A percentile compares a stretch with the other conserved stretches of the same genome.
phyloP scores from a whole-genome alignment of 129 eudicot species.

The Saposhnikovia divaricata region DNA sequence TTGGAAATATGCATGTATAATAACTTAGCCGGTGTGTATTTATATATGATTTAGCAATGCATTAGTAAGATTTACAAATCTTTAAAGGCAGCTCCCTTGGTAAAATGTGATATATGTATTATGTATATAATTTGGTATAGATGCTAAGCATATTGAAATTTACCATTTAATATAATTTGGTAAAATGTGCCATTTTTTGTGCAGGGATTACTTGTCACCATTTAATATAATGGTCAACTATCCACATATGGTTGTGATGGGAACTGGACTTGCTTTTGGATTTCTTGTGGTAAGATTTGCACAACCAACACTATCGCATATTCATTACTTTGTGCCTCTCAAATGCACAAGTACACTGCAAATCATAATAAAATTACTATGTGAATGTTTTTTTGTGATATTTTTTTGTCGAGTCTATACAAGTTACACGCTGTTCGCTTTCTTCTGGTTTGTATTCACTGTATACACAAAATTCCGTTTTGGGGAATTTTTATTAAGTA shows the following conservation, averaged over 20 bases:
- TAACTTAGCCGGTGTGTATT: not conserved
- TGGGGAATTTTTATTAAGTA: not conserved
- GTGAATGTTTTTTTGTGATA: not conserved
- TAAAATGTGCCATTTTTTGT: constrained; percentile 1
- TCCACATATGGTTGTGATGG: constrained; percentile 74
- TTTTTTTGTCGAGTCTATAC: not conserved
- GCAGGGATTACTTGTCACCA: constrained; percentile 88
- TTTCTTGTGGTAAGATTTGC: constrained; percentile 77
- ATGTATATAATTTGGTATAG: not conserved
- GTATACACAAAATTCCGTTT: not conserved
- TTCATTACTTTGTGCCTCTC: not conserved
- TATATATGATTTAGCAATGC: not conserved
- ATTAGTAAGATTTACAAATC: constrained; percentile 1
- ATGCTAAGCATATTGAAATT: not conserved
- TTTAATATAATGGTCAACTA: constrained; percentile 55
- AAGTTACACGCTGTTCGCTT: not conserved
- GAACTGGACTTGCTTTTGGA: constrained; percentile 92
- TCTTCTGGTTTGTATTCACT: not conserved
- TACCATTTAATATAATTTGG: too few species aligned
- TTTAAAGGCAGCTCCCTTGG: not conserved
- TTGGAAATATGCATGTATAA: not conserved
- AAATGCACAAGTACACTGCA: not conserved
- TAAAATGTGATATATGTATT: not conserved
- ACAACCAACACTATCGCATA: not conserved
- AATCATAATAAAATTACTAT: not conserved